Evolutionary conservation across 75 land plant species (phyloP), one percentile per base, ranked within the genome.

Genomic region (Sequoia sempervirens): DNA sequence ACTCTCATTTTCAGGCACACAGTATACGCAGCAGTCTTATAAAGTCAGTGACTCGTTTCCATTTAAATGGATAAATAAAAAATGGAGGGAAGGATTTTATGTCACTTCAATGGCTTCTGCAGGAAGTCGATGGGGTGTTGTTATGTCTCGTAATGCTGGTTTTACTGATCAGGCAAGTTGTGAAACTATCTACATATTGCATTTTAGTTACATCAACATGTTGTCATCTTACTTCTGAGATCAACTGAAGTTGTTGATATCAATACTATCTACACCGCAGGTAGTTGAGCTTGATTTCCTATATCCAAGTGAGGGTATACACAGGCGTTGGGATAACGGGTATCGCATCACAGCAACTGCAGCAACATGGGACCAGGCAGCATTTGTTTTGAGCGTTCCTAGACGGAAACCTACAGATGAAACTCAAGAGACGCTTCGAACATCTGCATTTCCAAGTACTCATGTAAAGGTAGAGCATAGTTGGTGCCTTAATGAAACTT

Each of bases 301-400:
- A 38, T 93, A 93, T 84, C 96, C 96, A 17, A 94, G 96, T 85
- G 96, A 94, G 88, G 96, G 96, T 43, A 91, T 94, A 47, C 96
- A 94, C 73, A 72, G 95, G 38, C 89, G 96, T 66, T 94, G 96
- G 96, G 95, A 94, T 82, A 85, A 74, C 85, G 96, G 95, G 13
- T 93, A 94, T 81, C 91, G 96, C 38, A 94, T 94, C 11, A 93
- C 95, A 0, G 86, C 94, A 46, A 92, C 92, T 32, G 95, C 94
- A 46, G 95, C 95, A 40, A 93, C 95, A 32, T 90, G 87, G 90
- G 95, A 93, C 78, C 95, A 93, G 86, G 94, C 95, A 50, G 95
- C 96, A 26, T 88, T 93, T 83, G 91, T 94, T 53, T 87, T 94
- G 34, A 94, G 96, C 80, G 89, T 94, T 14, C 95, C 95, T 13